Evolutionary conservation across 257 asterid species (phyloP).

Genomic region (Petrea volubilis): DNA sequence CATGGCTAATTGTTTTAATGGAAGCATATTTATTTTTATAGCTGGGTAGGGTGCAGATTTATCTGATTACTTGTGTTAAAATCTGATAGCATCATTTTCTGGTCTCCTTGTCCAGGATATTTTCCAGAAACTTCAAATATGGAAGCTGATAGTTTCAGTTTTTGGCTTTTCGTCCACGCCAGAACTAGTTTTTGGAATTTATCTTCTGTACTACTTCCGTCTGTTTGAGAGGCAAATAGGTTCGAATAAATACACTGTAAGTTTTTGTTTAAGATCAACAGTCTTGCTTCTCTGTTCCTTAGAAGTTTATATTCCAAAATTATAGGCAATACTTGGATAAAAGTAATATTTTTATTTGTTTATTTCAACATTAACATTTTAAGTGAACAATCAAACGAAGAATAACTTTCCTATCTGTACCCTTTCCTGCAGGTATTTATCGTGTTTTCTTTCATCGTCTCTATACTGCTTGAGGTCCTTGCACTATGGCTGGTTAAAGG

Average conservation of each 20-base stretch:
- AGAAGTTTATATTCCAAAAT: constrained; percentile 19
- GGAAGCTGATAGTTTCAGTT: constrained; percentile 90
- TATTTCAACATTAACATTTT: not conserved
- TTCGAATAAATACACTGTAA: constrained; percentile 90
- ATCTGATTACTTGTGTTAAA: constrained; percentile 9
- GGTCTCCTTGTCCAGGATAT: constrained; percentile 70
- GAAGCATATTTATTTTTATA: not conserved
- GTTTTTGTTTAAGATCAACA: constrained; percentile 35
- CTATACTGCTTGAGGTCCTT: constrained; percentile 68
- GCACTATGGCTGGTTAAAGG: constrained; percentile 73
- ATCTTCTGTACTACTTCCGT: constrained; percentile 95
- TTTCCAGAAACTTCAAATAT: constrained; percentile 77
- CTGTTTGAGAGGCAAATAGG: constrained; percentile 99
- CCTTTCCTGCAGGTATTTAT: constrained; percentile 69
- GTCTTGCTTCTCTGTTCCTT: constrained; percentile 21
- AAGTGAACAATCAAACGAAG: not conserved
- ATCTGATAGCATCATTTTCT: constrained; percentile 12
- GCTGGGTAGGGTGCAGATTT: not conserved
- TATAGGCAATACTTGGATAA: not conserved
- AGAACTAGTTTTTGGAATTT: constrained; percentile 84
- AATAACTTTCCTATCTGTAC: not conserved
- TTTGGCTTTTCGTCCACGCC: constrained; percentile 95
- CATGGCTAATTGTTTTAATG: not conserved
- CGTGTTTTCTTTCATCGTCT: constrained; percentile 63
- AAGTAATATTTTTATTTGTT: not conserved